Percentiles rank a stretch among this genome's conserved stretches.
Evolutionary conservation across 768 basidiomycete genomes (phyloP).

Genomic region (Gyrodon lividus): DNA sequence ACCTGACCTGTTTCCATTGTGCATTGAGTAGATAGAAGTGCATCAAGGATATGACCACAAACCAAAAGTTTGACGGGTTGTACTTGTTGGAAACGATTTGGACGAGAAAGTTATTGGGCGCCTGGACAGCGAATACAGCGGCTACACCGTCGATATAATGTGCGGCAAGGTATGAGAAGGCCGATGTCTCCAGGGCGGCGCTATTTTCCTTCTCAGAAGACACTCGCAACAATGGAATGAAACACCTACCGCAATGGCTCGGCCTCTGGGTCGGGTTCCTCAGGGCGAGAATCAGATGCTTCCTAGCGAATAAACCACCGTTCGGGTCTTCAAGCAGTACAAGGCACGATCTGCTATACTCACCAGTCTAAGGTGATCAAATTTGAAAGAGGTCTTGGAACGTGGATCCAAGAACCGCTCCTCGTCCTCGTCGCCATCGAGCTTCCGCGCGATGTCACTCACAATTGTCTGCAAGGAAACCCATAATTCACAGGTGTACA

Average conservation of each 20-base stretch:
- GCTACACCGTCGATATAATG: slow-evolving; percentile 82
- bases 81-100: slow-evolving; percentile 96
- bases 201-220: slow-evolving; percentile 37
- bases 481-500: slow-evolving; percentile 1
- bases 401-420: slow-evolving; percentile 85
- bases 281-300: slow-evolving; percentile 67
- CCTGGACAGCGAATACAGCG: slow-evolving; percentile 62
- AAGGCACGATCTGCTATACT: slow-evolving; percentile 28
- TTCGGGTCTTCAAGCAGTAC: slow-evolving; percentile 6
- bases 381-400: slow-evolving; percentile 72
- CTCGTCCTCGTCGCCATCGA: slow-evolving; percentile 40
- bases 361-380: slow-evolving; percentile 86
- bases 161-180: slow-evolving; percentile 67
- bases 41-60: background rate
- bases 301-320: slow-evolving; percentile 47
- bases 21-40: background rate
- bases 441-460: slow-evolving; percentile 64
- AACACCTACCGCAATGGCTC: slow-evolving; percentile 73
- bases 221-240: background rate
- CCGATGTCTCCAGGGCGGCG: slow-evolving; percentile 64
- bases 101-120: slow-evolving; percentile 53
- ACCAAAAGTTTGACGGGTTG: slow-evolving; percentile 94
- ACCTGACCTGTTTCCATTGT: slow-evolving; percentile 66
- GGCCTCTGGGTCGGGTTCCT: slow-evolving; percentile 58
- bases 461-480: slow-evolving; percentile 68